Conservation (phyloP, 768 basidiomycete species). For the Pulveroboletus sp. region DNA sequence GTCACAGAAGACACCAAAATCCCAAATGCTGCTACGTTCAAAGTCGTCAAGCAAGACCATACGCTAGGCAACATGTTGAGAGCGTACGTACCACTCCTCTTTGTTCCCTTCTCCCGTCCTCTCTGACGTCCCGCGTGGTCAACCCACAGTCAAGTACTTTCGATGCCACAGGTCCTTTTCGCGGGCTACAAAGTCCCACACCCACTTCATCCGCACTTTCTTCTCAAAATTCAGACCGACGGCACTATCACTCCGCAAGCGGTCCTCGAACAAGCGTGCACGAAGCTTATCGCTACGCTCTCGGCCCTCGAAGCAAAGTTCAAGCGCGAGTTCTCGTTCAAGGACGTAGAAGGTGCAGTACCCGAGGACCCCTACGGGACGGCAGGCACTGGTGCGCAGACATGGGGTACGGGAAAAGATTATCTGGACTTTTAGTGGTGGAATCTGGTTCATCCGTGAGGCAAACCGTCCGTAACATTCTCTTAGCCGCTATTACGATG, state of each 20-base stretch:
- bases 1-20: constrained; percentile 95
- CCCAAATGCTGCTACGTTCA: constrained; percentile 94
- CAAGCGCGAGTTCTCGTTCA: constrained; percentile 78
- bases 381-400: constrained; percentile 35
- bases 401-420: constrained; percentile 48
- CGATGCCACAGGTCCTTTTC: constrained; percentile 85
- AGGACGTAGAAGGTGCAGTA: constrained; percentile 55
- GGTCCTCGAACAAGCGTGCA: constrained; percentile 80
- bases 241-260: constrained; percentile 77
- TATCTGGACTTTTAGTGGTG: constrained; percentile 49
- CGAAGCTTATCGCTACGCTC: constrained; percentile 70
- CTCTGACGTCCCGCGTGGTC: not conserved
- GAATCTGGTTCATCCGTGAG: too few species aligned
- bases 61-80: constrained; percentile 97
- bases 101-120: not conserved
- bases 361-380: constrained; percentile 52
- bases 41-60: constrained; percentile 94
- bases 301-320: constrained; percentile 69
- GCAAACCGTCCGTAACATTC: too few species aligned
- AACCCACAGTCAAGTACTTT: constrained; percentile 73
- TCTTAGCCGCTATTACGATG: too few species aligned
- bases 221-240: constrained; percentile 95
- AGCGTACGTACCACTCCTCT: constrained; percentile 53
- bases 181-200: constrained; percentile 99
- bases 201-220: constrained; percentile 90